Base-by-base conservation (phyloP, 2,329 filamentous ascomycete species). In the Corniculantispora saksenae region DNA sequence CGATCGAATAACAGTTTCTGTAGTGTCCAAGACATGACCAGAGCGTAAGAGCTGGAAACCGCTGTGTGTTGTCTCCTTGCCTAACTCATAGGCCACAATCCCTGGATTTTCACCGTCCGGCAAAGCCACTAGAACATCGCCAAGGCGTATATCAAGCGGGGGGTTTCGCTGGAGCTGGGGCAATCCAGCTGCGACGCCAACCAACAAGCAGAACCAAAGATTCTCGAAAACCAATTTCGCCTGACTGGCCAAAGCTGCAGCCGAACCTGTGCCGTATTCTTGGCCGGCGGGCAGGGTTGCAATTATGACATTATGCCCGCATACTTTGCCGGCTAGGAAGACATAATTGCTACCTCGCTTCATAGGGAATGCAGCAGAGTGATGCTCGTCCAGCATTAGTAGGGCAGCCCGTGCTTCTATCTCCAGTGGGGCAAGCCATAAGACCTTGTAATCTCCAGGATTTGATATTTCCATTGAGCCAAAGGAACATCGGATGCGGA, bases 101-200 rank as follows among this genome's bases (percentile, higher is more conserved):
- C 69, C 74, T 1, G 75, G 66, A 19, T 64, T 70, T 1, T 74
- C 70, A 0, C 70, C 67, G 1, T 70, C 58, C 0, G 71, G 62
- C 15, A 74, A 62, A 8, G 69, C 74, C 0, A 79, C 75, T 2
- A 80, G 70, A 2, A 79, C 67, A 65, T 78, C 76, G 5, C 77
- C 77, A 1, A 80, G 70, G 3, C 77, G 73, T 21, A 79, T 79
- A 68, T 79, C 76, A n/a, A 70, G 70, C 3, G 68, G 69, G 1
- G 74, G 72, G 1, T 1, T 54, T 23, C 57, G 40, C 1, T 63
- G 60, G 10, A 75, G 66, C 29, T 73, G 69, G 0, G 77, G 77
- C 2, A 79, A 70, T 1, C 76, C 78, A 1, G 76, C 74, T 5
- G 76, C 77, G 12, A 80, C 72, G 35, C 77, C 78, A 15, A 80